A percentile compares a stretch with the other conserved stretches of the same genome.
Conservation (phyloP, 2,329 filamentous ascomycete genomes). For the Falciphora oryzae region DNA sequence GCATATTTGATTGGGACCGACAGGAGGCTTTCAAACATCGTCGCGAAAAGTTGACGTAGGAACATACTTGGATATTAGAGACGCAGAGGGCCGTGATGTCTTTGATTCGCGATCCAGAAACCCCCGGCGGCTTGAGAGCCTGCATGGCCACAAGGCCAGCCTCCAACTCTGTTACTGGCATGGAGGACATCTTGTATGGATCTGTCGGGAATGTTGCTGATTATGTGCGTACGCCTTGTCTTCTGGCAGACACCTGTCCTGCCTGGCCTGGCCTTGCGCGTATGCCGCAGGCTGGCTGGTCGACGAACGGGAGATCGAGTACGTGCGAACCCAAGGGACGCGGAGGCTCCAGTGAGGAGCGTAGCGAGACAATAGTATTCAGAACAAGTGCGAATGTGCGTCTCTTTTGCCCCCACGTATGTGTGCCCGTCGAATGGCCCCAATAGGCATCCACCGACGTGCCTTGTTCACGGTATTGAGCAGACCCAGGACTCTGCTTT, state of each 20-base stretch:
- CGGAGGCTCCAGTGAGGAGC: not conserved
- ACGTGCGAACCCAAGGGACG: not conserved
- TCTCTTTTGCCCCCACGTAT: not conserved
- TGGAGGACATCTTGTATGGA: conserved; percentile 39
- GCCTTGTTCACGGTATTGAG: not conserved
- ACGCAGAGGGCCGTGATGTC: conserved; percentile 84
- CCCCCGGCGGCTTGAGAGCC: conserved; percentile 83
- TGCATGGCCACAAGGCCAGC: conserved; percentile 87
- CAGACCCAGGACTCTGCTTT: not conserved
- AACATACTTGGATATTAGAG: conserved; percentile 79
- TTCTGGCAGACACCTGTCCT: not conserved
- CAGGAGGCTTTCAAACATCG: not conserved
- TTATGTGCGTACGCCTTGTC: conserved; percentile 19
- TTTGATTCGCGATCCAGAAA: conserved; percentile 87
- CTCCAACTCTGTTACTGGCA: conserved; percentile 87
- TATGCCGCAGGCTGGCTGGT: not conserved
- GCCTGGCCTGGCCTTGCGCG: not conserved
- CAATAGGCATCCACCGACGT: not conserved
- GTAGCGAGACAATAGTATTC: not conserved
- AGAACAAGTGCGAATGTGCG: not conserved
- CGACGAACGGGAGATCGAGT: not conserved
- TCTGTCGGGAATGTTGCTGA: conserved; percentile 37
- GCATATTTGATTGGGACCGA: not conserved
- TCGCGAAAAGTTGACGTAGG: not conserved
- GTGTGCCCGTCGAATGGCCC: not conserved